Evolutionary conservation across 2,329 filamentous ascomycete genomes (phyloP).

Genomic region (Alternaria postmessia): DNA sequence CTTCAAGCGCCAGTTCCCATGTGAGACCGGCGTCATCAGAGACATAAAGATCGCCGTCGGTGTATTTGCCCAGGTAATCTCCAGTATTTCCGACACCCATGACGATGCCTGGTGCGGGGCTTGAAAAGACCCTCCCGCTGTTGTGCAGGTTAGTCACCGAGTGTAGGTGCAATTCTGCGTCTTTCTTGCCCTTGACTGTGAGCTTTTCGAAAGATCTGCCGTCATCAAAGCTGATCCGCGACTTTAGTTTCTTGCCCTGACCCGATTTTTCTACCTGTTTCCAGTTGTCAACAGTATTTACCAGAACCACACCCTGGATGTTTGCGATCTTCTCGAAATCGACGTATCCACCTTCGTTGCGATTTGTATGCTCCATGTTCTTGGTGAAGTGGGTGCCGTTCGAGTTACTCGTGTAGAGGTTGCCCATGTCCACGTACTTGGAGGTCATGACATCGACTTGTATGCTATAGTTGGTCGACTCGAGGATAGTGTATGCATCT

Average conservation of each 20-base stretch:
- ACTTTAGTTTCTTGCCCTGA: slow-evolving; percentile 73
- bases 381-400: slow-evolving; percentile 95
- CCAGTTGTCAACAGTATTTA: slow-evolving; percentile 89
- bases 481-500: slow-evolving; percentile 87
- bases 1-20: slow-evolving; percentile 78
- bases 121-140: slow-evolving; percentile 87
- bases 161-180: slow-evolving; percentile 81
- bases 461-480: slow-evolving; percentile 97
- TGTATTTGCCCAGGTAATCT: slow-evolving; percentile 72
- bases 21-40: slow-evolving; percentile 90
- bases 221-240: slow-evolving; percentile 93
- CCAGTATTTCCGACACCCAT: slow-evolving; percentile 96
- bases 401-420: slow-evolving; percentile 94
- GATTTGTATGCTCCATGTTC: slow-evolving; percentile 92
- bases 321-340: slow-evolving; percentile 95
- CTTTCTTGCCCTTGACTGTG: slow-evolving; percentile 69
- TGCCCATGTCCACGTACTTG: slow-evolving; percentile 75
- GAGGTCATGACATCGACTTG: slow-evolving; percentile 90
- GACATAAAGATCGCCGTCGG: slow-evolving; percentile 81
- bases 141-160: slow-evolving; percentile 88
- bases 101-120: slow-evolving; percentile 87
- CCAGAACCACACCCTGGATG: slow-evolving; percentile 90
- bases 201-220: slow-evolving; percentile 83
- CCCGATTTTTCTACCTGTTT: slow-evolving; percentile 69
- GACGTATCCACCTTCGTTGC: slow-evolving; percentile 76